Base-by-base conservation (phyloP, 129 eudicot species). In the Logfia minima region DNA sequence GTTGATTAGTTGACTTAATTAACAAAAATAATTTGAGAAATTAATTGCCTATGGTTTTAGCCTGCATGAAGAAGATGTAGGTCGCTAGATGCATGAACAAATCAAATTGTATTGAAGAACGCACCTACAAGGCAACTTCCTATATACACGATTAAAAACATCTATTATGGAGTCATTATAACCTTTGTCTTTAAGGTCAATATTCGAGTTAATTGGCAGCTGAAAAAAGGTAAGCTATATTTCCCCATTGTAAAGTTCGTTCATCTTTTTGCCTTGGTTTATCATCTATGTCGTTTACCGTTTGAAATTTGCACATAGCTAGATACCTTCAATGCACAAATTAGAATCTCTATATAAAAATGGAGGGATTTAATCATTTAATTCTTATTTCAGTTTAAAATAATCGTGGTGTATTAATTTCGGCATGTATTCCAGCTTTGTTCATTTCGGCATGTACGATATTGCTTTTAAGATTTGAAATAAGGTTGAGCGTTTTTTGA, bases 311-410 rank as follows among this genome's bases (percentile, higher is more conserved):
- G 23, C 52, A 34, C 48, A 66, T 34, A 66, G 26, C 26, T 24
- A 24, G 71, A 66, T 18, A 19, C 70, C 70, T 31, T 17, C 70
- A 32, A 66, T 66, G 70, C 70, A 29, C 17, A 65, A 14, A 65
- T 26, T 26, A 29, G 29, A 8, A 60, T 24, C 8, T 23, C 16
- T 59, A 2, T 51, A 14, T 5, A 16, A 4, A 13, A 52, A 17
- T 8, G 8, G 4, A 45, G 5, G 17, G 5, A 3, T 8, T 8
- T 11, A 45, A 11, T 6, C 45, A 39, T 39, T 45, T 11, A 45
- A 13, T 11, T 45, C 13, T 45, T 45, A 45, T 45, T 14, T 2
- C 18, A 14, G 3, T 13, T 2, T 13, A 45, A 8, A 39, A 8
- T 45, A 13, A 11, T 13, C 5, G 18, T 45, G 18, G 18, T 45